Base-by-base conservation (phyloP, 192 early-diverging fungal species). In the Cladochytrium replicatum region DNA sequence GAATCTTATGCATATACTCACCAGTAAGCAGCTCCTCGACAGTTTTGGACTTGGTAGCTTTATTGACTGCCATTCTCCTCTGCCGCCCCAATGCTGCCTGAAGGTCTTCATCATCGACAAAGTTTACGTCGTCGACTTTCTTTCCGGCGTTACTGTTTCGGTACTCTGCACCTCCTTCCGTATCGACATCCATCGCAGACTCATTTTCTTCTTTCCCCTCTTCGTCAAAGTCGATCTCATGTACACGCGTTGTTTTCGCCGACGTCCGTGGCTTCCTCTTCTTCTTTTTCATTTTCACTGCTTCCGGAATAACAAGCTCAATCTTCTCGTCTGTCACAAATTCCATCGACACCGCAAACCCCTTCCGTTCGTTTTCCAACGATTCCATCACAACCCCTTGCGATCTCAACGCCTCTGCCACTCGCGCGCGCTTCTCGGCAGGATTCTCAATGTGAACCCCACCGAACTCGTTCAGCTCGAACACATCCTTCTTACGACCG, bases 61-160 rank as follows among this genome's bases (percentile, higher is more conserved):
- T 78, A 40, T 74, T 74, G 6, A 65, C 65, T 0, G 77, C 79
- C 29, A 77, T 42, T 19, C 80, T 60, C 29, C 94, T 72, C 8
- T 87, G 71, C 6, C 76, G 63, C 0, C 89, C 80, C n/a, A 97
- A 62, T 6, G 91, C 87, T 19, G 63, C 57, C 49, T 94, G 91
- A 32, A 97, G 57, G 44, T 97, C 94, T 52, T 95, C 92, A 57
- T 97, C 94, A 52, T 97, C 94, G 11, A 93, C 89, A 69, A 84
- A 83, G 54, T 86, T 91, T 8, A 77, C 51, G n/a, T 84, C 78
- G 23, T 54, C 52, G 34, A 71, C 40, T 25, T 61, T 41, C 23
- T 54, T 32, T 17, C 57, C 56, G 5, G 44, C 34, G 25, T 63
- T 64, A 51, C 66, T 72, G 26, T 48, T 30, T 8, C 38, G 43